Conservation (phyloP, 2,329 filamentous ascomycete genomes). For the Polychaeton citri region DNA sequence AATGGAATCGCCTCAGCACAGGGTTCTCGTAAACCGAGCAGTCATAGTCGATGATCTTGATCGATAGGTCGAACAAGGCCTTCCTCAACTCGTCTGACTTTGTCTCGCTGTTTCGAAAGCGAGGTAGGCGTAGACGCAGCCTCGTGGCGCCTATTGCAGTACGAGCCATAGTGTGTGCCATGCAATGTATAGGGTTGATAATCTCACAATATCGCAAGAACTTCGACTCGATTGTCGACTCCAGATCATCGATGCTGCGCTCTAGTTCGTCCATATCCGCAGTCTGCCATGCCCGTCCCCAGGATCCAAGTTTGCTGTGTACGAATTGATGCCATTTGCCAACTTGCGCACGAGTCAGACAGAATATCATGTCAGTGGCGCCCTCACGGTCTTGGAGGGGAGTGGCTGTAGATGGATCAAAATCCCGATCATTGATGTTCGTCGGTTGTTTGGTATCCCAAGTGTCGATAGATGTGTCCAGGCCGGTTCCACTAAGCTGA, state of each 20-base stretch:
- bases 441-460: constrained; percentile 21
- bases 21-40: constrained; percentile 27
- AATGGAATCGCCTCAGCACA: constrained; percentile 33
- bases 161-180: constrained; percentile 31
- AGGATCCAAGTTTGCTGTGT: neutral
- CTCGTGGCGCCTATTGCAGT: constrained; percentile 31
- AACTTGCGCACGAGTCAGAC: constrained; percentile 28
- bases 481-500: constrained; percentile 18
- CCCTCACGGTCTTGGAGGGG: constrained; percentile 36
- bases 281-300: neutral
- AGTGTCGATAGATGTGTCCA: constrained; percentile 12
- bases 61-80: constrained; percentile 26
- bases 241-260: constrained; percentile 25
- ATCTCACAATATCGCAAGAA: constrained; percentile 34
- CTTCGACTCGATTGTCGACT: constrained; percentile 27
- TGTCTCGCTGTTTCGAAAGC: constrained; percentile 16
- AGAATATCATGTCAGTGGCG: constrained; percentile 40
- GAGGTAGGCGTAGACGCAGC: constrained; percentile 33
- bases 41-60: constrained; percentile 29
- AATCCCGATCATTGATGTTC: constrained; percentile 24
- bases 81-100: constrained; percentile 23
- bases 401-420: constrained; percentile 30
- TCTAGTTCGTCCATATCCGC: constrained; percentile 8
- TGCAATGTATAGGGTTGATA: constrained; percentile 28
- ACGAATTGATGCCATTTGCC: constrained; percentile 23